Evolutionary conservation across 192 early-diverging fungal genomes (phyloP).

Genomic region (Coemansia sp.): DNA sequence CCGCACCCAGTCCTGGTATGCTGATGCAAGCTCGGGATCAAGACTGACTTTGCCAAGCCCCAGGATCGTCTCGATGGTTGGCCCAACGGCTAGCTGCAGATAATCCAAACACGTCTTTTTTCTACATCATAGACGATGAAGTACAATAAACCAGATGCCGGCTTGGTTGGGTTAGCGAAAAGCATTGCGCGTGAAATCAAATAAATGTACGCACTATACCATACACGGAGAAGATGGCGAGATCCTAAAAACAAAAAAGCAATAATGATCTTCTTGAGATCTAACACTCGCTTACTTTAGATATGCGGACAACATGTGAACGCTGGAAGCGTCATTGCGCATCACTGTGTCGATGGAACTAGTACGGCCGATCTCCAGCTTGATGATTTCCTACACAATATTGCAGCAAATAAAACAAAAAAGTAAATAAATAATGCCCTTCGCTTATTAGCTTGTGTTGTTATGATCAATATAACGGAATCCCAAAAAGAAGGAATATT

Average conservation of each 20-base stretch:
- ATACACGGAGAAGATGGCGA: no score
- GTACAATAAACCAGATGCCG: not conserved
- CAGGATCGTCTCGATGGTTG: constrained; percentile 38
- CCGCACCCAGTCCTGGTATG: constrained; percentile 51
- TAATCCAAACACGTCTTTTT: constrained; percentile 36
- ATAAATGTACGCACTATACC: no score
- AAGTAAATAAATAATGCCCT: no score
- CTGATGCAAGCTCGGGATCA: constrained; percentile 34
- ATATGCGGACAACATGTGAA: constrained; percentile 44
- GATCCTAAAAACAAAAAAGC: no score
- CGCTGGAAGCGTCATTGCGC: constrained; percentile 52
- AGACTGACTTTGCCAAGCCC: constrained; percentile 36
- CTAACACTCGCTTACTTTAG: constrained; percentile 11
- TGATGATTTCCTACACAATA: constrained; percentile 37
- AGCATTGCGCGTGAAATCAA: no score
- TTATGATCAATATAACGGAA: no score
- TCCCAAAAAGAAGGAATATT: no score
- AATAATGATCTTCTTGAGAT: no score
- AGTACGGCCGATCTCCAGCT: constrained; percentile 44
- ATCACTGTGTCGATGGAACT: constrained; percentile 40
- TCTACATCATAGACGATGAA: constrained; percentile 1
- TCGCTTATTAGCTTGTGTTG: no score
- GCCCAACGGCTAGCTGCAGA: constrained; percentile 36
- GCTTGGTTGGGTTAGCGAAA: no score
- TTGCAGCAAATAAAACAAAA: not conserved